Evolutionary conservation across 2,329 filamentous ascomycete species (phyloP), one percentile per base, ranked within the genome.

Genomic region (Ceratocystiopsis brevicomis): DNA sequence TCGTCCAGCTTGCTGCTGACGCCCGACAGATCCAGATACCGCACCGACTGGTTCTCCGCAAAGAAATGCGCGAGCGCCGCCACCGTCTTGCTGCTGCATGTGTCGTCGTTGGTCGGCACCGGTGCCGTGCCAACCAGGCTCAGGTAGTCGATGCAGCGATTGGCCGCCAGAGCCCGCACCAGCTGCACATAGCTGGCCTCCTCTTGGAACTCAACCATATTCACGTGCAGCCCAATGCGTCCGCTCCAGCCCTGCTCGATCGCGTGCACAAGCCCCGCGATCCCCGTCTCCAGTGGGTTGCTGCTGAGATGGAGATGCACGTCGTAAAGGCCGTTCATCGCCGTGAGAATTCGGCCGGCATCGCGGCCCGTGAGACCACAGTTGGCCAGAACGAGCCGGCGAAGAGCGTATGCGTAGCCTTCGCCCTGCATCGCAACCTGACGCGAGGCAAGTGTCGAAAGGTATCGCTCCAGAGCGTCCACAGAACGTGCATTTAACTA

Each of bases 1-100:
- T 75, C 71, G 48, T 75, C 71, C 8, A 75, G 57, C 53, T 71
- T 73, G 38, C 69, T 67, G 39, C 65, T 66, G 51, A 67, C 73
- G 2, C 71, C 71, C 1, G 71, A 74, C 9, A 74, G 56, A 49
- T 75, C 70, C 3, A 75, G 60, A 45, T 61, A 71, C n/a, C 61
- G 64, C 38, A 74, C 56, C 0, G 64, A 66, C 9, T 57, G 54
- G 53, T 74, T 75, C 21, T 58, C 57, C n/a, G 62, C 58, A 37
- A 75, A 68, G 41, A 75, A 66, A 5, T 62, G 57, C 21, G 66
- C 64, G 1, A 74, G 56, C 0, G 67, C 62, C 37, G 61, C 56
- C 42, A 66, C 66, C 1, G 68, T 66, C n/a, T 61, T 60, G 14
- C 59, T 56, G 48, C 64, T 67, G 48, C 57, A 59, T 1, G 53